Base-by-base conservation (phyloP, 2,329 filamentous ascomycete species). In the Microsporum ferrugineum region DNA sequence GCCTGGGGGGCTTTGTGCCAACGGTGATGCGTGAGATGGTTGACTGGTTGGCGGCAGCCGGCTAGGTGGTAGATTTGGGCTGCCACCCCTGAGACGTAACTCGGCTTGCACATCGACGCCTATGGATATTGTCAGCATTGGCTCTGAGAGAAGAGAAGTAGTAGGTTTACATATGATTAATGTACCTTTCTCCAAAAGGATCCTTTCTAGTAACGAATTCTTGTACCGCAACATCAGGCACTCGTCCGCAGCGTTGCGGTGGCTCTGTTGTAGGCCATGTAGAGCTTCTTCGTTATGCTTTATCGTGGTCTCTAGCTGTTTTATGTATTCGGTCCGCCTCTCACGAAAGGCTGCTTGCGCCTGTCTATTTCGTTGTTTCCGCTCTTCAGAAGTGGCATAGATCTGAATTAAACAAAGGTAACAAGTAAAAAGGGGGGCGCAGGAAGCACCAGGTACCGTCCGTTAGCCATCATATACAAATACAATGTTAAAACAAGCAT, bases 151-250 rank as follows among this genome's bases (percentile, higher is more conserved):
- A 23, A 23, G 17, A 23, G 17, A 23, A 23, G 17, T 23, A 23
- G 39, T n/a, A 43, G 39, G 39, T 7, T 43, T n/a, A 1, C 17
- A 23, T 61, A 62, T 47, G 27, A 34, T 41, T 12, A 49, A 39
- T 61, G 45, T 76, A 94, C 91, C 91, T 82, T 97, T 97, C 77
- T 99, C 94, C 41, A 99, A 82, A 59, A 99, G 82, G 70, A 99
- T 95, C 62, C 94, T 85, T 77, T 99, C 94, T 39, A 99, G 82
- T 57, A 97, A 80, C 45, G 94, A 97, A 75, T 97, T 99, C 79
- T 97, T 97, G 76, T 97, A 99, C 62, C 94, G 88, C 68, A 99
- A 81, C 94, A 99, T 97, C 71, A 97, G 77, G 73, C 94, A 97
- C 76, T 97, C 94, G 74, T 97, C 94, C 62, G 92, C 91, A 62